phyloP scores from a whole-genome alignment of 192 early-diverging fungal genomes.

The Thoreauomyces humboldtii region DNA sequence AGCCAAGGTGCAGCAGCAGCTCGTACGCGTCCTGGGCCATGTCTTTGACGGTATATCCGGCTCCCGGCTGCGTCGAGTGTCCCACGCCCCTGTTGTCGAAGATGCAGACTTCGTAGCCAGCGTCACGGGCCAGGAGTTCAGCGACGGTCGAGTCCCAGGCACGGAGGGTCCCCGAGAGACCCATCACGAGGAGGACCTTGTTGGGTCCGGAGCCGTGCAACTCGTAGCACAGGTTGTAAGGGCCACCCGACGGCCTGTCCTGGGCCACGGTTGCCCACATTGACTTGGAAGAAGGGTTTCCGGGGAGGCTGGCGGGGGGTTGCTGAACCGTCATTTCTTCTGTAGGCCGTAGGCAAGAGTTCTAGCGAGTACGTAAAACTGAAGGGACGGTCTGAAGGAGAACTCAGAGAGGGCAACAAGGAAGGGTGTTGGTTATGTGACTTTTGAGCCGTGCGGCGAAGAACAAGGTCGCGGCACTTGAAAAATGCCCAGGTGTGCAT shows the following conservation, averaged over 20 bases:
- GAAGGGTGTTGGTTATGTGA: no score
- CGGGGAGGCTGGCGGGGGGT: no score
- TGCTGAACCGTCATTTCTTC: no score
- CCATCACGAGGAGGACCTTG: conserved; percentile 75
- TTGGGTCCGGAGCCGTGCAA: conserved; percentile 69
- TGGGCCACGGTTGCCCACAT: conserved; percentile 14
- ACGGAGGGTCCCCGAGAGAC: conserved; percentile 34
- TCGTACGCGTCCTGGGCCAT: conserved; percentile 73
- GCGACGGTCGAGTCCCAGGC: conserved; percentile 59
- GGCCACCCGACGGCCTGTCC: conserved; percentile 16
- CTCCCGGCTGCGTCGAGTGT: conserved; percentile 38
- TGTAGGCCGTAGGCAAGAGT: no score
- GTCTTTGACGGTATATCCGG: conserved; percentile 67
- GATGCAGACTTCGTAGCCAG: conserved; percentile 63
- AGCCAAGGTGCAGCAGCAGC: conserved; percentile 71
- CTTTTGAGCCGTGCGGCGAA: no score
- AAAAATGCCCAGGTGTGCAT: no score
- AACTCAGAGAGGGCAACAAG: no score
- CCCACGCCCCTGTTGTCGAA: conserved; percentile 89
- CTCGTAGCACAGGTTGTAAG: conserved; percentile 70
- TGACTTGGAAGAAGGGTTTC: no score
- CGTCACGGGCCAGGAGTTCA: conserved; percentile 61
- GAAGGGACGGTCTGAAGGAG: no score
- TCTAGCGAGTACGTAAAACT: no score
- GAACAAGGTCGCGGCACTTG: no score